These are phyloP conservation scores for Penicillium sp. DNA, from an alignment of 2,329 filamentous ascomycete species.

Conservation along the genomic window DNA sequence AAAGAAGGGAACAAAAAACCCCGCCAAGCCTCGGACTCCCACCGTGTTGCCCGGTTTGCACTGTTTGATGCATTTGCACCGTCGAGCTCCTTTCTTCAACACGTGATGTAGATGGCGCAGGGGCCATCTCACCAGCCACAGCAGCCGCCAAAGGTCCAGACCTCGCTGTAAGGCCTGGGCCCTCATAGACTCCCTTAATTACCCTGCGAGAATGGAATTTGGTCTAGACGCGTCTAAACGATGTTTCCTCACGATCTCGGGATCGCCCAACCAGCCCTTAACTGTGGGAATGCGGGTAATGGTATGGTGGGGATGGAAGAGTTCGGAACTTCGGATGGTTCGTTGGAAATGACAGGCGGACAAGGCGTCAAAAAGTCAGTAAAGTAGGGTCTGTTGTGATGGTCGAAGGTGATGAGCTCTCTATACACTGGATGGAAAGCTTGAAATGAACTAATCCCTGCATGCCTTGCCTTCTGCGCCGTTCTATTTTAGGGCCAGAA, in stretches of 20 bases:
- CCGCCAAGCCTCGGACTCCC: constrained; percentile 35
- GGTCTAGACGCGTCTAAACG: constrained; percentile 32
- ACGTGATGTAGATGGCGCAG: constrained; percentile 13
- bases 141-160: constrained; percentile 33
- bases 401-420: not conserved
- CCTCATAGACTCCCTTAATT: constrained; percentile 28
- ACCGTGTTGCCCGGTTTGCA: constrained; percentile 28
- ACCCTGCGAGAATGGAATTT: constrained; percentile 18
- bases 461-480: constrained; percentile 3
- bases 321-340: not conserved
- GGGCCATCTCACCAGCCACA: constrained; percentile 6
- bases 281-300: constrained; percentile 2
- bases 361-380: not conserved
- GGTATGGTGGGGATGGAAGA: constrained; percentile 1
- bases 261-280: constrained; percentile 14
- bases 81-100: not conserved
- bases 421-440: constrained; percentile 1
- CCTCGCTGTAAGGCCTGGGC: constrained; percentile 32
- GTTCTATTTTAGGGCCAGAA: not conserved
- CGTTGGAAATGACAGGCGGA: not conserved
- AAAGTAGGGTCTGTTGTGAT: not conserved
- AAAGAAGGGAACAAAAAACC: constrained; percentile 34
- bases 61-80: constrained; percentile 26
- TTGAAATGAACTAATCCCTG: not conserved
- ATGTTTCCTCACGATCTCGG: constrained; percentile 8